Evolutionary conservation across 257 asterid species (phyloP).

Genomic region (Rubia yunnanensis): DNA sequence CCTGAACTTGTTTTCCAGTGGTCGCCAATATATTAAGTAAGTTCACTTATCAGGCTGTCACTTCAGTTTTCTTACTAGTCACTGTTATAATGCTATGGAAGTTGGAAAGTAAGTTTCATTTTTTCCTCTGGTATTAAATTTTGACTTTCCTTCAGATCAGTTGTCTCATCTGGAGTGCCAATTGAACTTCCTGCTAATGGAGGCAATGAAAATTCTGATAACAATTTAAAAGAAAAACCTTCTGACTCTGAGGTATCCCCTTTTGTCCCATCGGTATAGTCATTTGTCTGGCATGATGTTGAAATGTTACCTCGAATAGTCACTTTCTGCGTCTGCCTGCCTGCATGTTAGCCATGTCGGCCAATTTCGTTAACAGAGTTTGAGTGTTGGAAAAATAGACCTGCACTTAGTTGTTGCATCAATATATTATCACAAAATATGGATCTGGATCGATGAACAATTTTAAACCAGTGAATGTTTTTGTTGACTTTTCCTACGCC

Average conservation of each 20-base stretch:
- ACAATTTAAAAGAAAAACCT: conserved; percentile 24
- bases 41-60: conserved; percentile 13
- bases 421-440: not conserved
- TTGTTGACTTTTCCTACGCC: not conserved
- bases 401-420: not conserved
- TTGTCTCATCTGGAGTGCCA: conserved; percentile 46
- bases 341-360: not conserved
- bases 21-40: conserved; percentile 56
- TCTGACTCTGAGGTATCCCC: conserved; percentile 48
- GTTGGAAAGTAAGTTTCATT: not conserved
- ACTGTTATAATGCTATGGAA: not conserved
- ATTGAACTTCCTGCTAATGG: conserved; percentile 36
- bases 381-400: not conserved
- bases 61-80: not conserved
- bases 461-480: not conserved
- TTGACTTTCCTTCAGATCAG: conserved; percentile 40
- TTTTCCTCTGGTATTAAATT: not conserved
- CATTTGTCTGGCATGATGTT: not conserved
- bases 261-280: not conserved
- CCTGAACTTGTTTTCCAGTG: conserved; percentile 67
- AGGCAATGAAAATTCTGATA: conserved; percentile 24
- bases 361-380: not conserved
- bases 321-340: not conserved
- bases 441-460: not conserved
- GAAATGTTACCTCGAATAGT: not conserved